Conservation (phyloP, 192 early-diverging fungal species). For the Coemansia sp. region DNA sequence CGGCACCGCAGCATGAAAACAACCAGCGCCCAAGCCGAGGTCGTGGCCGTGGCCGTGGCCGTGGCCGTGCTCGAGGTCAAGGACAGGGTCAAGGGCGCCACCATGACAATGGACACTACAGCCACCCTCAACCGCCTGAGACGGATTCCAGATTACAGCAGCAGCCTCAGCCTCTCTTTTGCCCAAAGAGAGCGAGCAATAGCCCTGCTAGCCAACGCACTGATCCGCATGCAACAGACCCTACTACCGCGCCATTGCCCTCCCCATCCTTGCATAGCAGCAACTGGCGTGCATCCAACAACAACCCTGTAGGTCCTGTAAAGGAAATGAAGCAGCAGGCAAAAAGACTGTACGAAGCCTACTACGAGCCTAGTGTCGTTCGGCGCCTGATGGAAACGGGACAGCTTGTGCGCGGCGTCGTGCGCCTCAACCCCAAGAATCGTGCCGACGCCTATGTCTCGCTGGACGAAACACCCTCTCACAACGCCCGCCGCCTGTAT, state of each 20-base stretch:
- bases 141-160: neutral
- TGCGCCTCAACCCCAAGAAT: slow-evolving; percentile 85
- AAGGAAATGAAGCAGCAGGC: neutral
- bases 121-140: neutral
- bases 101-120: neutral
- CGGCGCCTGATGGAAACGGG: slow-evolving; percentile 19
- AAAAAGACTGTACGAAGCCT: slow-evolving; percentile 16
- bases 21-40: neutral
- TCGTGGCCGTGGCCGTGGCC: too few relatives aligned
- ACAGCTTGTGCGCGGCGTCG: slow-evolving; percentile 65
- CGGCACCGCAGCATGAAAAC: neutral
- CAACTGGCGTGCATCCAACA: neutral
- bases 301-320: neutral
- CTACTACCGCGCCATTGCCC: neutral
- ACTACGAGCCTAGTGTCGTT: slow-evolving; percentile 21
- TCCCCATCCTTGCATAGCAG: neutral
- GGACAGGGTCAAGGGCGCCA: neutral
- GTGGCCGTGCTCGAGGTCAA: neutral
- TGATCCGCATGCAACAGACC: neutral
- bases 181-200: neutral
- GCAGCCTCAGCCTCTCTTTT: neutral
- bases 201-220: neutral
- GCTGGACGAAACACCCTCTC: slow-evolving; percentile 58
- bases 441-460: slow-evolving; percentile 86
- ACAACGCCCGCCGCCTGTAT: slow-evolving; percentile 7